phyloP scores from a whole-genome alignment of 768 basidiomycete species.

The Mycena albidolilacea region DNA sequence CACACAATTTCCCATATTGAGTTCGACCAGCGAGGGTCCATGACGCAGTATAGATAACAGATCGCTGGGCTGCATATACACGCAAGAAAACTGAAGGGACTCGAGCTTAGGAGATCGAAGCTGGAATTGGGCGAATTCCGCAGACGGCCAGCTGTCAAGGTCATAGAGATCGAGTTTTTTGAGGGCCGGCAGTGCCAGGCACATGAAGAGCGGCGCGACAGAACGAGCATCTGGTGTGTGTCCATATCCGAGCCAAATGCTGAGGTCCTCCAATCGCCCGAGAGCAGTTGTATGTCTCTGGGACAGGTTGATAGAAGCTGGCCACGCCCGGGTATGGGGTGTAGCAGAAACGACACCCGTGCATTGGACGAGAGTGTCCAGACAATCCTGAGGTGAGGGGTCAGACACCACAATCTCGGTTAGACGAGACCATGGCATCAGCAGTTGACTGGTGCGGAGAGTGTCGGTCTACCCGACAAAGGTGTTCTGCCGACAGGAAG shows the following conservation, averaged over 20 bases:
- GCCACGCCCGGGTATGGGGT: not conserved
- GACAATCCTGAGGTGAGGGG: not conserved
- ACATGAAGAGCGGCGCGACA: conserved; percentile 16
- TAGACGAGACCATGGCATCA: conserved; percentile 29
- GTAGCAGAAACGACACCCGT: not conserved
- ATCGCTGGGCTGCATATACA: not conserved
- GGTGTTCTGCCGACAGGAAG: conserved; percentile 1
- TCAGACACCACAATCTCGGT: not conserved
- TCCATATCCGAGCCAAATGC: not conserved
- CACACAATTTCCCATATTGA: not conserved
- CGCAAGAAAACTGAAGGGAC: not conserved
- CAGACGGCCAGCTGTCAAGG: not conserved
- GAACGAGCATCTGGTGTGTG: not conserved
- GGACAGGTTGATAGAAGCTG: conserved; percentile 1
- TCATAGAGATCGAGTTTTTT: not conserved
- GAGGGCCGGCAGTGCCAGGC: conserved; percentile 23
- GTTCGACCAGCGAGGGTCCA: conserved; percentile 13
- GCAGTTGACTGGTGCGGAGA: not conserved
- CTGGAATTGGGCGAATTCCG: conserved; percentile 23
- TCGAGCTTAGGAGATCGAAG: conserved; percentile 20
- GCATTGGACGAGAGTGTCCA: conserved; percentile 19
- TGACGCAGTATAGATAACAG: conserved; percentile 8
- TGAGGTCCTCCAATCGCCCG: not conserved
- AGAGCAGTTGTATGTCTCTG: not conserved
- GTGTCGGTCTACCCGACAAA: not conserved